Evolutionary conservation across 2,329 filamentous ascomycete genomes (phyloP).

Genomic region (Epichloe bromicola): DNA sequence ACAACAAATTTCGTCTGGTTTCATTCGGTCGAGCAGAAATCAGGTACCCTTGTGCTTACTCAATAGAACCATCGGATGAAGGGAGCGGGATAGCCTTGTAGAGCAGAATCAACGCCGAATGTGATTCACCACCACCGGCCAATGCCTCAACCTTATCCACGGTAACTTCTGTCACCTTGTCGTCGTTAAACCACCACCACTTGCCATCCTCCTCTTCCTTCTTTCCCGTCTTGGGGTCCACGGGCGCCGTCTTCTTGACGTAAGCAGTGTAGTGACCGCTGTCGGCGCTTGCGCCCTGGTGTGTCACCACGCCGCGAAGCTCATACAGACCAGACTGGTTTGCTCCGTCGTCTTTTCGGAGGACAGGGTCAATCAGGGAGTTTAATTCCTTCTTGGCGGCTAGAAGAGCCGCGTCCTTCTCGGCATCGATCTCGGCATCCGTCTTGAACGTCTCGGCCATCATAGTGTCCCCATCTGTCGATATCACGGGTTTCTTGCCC

Average conservation of each 20-base stretch:
- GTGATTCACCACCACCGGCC: constrained; percentile 76
- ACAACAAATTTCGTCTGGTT: neutral
- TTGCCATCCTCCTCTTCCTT: constrained; percentile 74
- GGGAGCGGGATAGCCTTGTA: constrained; percentile 65
- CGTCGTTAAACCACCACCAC: constrained; percentile 99
- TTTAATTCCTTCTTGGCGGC: constrained; percentile 81
- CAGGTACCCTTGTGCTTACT: constrained; percentile 7
- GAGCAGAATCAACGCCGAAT: constrained; percentile 69
- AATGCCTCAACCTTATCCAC: constrained; percentile 83
- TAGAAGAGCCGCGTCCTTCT: constrained; percentile 62
- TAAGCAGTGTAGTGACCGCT: constrained; percentile 97
- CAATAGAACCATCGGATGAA: constrained; percentile 33
- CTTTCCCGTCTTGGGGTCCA: constrained; percentile 67
- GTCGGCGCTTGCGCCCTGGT: constrained; percentile 92
- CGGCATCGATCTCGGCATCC: constrained; percentile 81
- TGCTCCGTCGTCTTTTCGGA: constrained; percentile 64
- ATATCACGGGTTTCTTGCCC: constrained; percentile 21
- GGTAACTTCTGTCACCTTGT: constrained; percentile 87
- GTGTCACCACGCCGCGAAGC: constrained; percentile 83
- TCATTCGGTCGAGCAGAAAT: neutral
- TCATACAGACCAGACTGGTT: constrained; percentile 96
- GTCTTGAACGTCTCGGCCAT: constrained; percentile 81
- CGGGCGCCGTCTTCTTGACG: constrained; percentile 73
- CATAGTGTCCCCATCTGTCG: constrained; percentile 51
- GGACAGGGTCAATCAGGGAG: constrained; percentile 59